Evolutionary conservation across 2,329 filamentous ascomycete species (phyloP).

Genomic region (Bipolaris cookei): DNA sequence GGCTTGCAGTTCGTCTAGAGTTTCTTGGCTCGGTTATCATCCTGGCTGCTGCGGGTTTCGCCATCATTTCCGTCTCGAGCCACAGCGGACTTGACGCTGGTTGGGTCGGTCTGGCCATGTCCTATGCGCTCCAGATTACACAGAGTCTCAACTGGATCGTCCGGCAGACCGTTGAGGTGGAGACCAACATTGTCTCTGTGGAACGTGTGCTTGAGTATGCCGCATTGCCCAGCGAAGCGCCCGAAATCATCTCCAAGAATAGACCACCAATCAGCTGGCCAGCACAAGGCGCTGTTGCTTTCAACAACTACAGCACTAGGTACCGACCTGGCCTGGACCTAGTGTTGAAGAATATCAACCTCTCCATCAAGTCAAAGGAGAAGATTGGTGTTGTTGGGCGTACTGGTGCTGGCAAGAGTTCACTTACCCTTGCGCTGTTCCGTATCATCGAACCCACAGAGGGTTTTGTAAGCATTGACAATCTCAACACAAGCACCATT

Average conservation of each 20-base stretch:
- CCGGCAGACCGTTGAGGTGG: slow-evolving; percentile 97
- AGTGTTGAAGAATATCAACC: slow-evolving; percentile 88
- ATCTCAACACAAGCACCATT: slow-evolving; percentile 86
- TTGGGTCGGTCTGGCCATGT: slow-evolving; percentile 91
- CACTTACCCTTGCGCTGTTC: slow-evolving; percentile 89
- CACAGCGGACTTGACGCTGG: slow-evolving; percentile 71
- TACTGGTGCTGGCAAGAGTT: slow-evolving; percentile 95
- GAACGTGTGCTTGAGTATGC: slow-evolving; percentile 98
- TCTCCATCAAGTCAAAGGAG: slow-evolving; percentile 93
- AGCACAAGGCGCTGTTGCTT: slow-evolving; percentile 82
- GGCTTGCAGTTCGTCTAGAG: slow-evolving; percentile 92
- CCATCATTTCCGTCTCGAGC: slow-evolving; percentile 78
- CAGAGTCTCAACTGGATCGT: slow-evolving; percentile 99
- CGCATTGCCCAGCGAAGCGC: slow-evolving; percentile 86
- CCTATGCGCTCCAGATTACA: slow-evolving; percentile 95
- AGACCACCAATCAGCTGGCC: slow-evolving; percentile 92
- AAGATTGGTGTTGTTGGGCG: slow-evolving; percentile 98
- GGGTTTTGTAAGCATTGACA: slow-evolving; percentile 88
- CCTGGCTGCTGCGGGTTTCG: slow-evolving; percentile 79
- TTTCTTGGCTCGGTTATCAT: slow-evolving; percentile 97
- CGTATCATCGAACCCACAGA: slow-evolving; percentile 88
- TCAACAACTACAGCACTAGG: slow-evolving; percentile 91
- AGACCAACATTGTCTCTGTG: slow-evolving; percentile 99
- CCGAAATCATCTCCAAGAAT: slow-evolving; percentile 88
- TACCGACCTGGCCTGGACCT: slow-evolving; percentile 90